phyloP scores from a whole-genome alignment of 2,329 filamentous ascomycete genomes.

The Penicillium sp. region DNA sequence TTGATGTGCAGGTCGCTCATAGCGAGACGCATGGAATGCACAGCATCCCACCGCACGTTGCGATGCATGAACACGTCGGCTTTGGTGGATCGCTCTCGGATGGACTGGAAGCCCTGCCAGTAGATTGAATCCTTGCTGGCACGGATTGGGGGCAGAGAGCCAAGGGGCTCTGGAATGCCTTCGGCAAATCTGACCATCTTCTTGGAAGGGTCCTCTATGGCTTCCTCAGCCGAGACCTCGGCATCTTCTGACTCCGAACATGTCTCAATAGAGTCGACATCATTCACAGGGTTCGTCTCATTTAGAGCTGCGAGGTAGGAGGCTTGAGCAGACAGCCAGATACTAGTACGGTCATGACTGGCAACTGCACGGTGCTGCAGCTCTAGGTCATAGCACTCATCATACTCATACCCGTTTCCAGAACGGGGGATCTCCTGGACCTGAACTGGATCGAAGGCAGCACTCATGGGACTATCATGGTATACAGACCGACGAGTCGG shows the following conservation, averaged over 20 bases:
- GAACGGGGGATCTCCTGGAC: slow-evolving; percentile 61
- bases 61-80: slow-evolving; percentile 81
- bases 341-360: slow-evolving; percentile 78
- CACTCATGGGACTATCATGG: slow-evolving; percentile 29
- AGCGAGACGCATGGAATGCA: slow-evolving; percentile 77
- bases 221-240: slow-evolving; percentile 18
- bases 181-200: slow-evolving; percentile 35
- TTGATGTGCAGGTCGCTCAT: slow-evolving; percentile 69
- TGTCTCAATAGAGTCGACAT: slow-evolving; percentile 34
- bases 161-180: slow-evolving; percentile 38
- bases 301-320: slow-evolving; percentile 67
- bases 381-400: slow-evolving; percentile 69
- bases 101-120: slow-evolving; percentile 78
- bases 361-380: slow-evolving; percentile 65
- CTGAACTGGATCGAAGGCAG: slow-evolving; percentile 26
- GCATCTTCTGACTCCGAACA: slow-evolving; percentile 17
- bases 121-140: slow-evolving; percentile 72
- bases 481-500: slow-evolving; percentile 24
- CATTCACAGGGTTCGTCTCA: slow-evolving; percentile 53
- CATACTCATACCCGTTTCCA: slow-evolving; percentile 56
- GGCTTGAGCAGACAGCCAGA: slow-evolving; percentile 81
- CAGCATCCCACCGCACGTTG: slow-evolving; percentile 77
- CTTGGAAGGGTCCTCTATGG: slow-evolving; percentile 18
- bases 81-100: slow-evolving; percentile 61
- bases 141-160: slow-evolving; percentile 36